Percentiles rank a stretch among this genome's conserved stretches.
Conservation (phyloP, 495 filamentous ascomycete genomes). For the Bombardia bombarda region DNA sequence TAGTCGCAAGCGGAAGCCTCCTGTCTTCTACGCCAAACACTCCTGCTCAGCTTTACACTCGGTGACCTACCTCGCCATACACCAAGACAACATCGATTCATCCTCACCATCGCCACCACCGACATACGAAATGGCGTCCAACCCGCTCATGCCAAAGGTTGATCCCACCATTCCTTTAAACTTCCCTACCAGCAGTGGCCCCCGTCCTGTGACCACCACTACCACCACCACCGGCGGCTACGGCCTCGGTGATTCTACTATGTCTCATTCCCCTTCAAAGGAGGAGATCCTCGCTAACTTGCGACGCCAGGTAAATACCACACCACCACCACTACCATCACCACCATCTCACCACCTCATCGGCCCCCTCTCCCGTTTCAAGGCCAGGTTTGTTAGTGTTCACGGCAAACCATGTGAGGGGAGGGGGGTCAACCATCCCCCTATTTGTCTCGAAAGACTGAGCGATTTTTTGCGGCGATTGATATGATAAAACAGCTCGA, state of each 20-base stretch:
- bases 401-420: no score
- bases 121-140: slow-evolving; percentile 14
- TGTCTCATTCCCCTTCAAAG: slow-evolving; percentile 3
- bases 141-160: slow-evolving; percentile 25
- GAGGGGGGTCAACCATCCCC: no score
- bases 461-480: neutral
- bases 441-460: no score
- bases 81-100: slow-evolving; percentile 23
- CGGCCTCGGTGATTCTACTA: neutral
- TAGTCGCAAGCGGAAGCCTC: slow-evolving; percentile 11
- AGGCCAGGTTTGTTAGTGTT: neutral
- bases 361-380: no score
- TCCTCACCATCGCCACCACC: neutral
- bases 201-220: slow-evolving; percentile 2
- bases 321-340: neutral
- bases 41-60: slow-evolving; percentile 17
- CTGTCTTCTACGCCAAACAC: slow-evolving; percentile 20
- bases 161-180: slow-evolving; percentile 7
- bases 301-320: slow-evolving; percentile 17
- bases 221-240: neutral
- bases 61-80: slow-evolving; percentile 37
- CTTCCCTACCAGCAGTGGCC: slow-evolving; percentile 6
- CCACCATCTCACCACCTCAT: neutral
- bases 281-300: slow-evolving; percentile 19
- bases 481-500: slow-evolving; percentile 15